Evolutionary conservation across 2,329 filamentous ascomycete genomes (phyloP), one percentile per base, ranked within the genome.

Genomic region (Penicillium griseofulvum): DNA sequence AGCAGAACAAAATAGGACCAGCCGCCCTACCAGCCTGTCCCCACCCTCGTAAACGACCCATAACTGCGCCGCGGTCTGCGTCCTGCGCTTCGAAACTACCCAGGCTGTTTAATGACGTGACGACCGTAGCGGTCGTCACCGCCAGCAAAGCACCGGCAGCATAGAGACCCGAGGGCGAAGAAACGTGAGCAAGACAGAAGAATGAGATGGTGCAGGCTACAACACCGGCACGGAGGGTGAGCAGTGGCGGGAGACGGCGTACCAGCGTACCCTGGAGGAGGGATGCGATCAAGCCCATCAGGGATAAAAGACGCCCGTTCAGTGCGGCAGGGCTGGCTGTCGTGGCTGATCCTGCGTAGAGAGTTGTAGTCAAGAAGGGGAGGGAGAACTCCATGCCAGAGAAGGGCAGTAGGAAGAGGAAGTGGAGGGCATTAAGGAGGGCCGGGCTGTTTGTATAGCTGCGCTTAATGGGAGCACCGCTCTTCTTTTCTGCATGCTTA

Each of bases 341-440:
- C 17, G 62, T 64, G 4, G 51, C 52, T 11, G 81, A 84, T 70
- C 94, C 95, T 9, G 83, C 83, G 73, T 97, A 97, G 42, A 99
- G 83, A 50, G 96, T 93, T 67, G 94, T 96, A 0, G 93, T 97
- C 85, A 99, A 92, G 73, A 99, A 99, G 0, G 94, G 92, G 3
- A 99, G 83, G 0, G 91, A 96, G 74, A 96, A 97, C 71, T 99
- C 94, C 88, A 99, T 93, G 57, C 94, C 94, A 2, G 91, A 96
- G 76, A 99, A 99, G 76, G 96, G 96, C 12, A 99, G 85, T 56
- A 99, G 86, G 74, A 99, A 99, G 44, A 87, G 77, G 68, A 97
- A 88, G 74, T 99, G 94, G 0, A 90, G 87, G 1, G 87, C 76
- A 71, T 97, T 97, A 44, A 99, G 85, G 12, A 96, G 72, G 29